A percentile compares a stretch with the other conserved stretches of the same genome.
These are phyloP conservation scores for Chenopodium berlandieri DNA, from an alignment of 148 eudicot genomes.

Conservation along the genomic window DNA sequence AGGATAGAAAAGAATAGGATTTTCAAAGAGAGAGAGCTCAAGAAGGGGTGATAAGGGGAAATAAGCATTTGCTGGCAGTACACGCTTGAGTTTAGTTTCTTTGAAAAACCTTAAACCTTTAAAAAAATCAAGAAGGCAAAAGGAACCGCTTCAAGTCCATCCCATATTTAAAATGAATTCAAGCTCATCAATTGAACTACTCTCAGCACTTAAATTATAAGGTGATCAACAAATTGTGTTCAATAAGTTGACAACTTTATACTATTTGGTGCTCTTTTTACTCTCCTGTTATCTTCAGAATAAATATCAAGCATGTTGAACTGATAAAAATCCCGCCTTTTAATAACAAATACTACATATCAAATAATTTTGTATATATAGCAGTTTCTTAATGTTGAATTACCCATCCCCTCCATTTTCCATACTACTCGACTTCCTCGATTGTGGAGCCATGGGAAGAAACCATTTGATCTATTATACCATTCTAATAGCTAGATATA, in stretches of 20 bases:
- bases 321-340: neutral
- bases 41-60: neutral
- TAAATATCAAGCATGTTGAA: neutral
- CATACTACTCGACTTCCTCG: neutral
- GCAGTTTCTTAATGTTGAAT: neutral
- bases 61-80: neutral
- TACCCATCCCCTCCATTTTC: too few relatives aligned
- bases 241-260: neutral
- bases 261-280: neutral
- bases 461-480: neutral
- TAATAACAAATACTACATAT: too few relatives aligned
- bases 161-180: neutral
- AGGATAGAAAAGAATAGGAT: too few relatives aligned
- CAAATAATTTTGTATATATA: neutral
- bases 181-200: neutral
- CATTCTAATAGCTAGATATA: neutral
- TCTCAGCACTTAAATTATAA: neutral
- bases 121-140: neutral
- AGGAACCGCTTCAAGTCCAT: neutral
- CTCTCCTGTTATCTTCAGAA: neutral
- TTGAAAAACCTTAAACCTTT: neutral
- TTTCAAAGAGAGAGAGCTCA: too few relatives aligned
- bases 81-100: neutral
- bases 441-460: neutral
- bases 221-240: neutral